Evolutionary conservation across 345 rosid genomes (phyloP).

Genomic region (Rhodamnia rubescens): DNA sequence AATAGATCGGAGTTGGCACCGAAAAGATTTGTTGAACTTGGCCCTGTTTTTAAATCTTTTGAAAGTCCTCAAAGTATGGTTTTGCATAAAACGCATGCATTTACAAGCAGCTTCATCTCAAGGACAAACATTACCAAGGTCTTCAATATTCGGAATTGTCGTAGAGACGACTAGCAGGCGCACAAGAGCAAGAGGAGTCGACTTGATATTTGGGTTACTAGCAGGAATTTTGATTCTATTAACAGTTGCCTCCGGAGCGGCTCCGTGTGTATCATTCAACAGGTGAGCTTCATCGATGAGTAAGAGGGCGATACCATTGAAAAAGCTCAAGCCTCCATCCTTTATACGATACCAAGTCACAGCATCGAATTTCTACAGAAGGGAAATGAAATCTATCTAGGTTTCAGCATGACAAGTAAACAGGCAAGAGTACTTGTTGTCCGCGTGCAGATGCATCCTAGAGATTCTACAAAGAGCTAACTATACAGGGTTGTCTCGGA

Average conservation of each 20-base stretch:
- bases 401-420: background rate
- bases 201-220: constrained; percentile 56
- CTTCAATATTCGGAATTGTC: constrained; percentile 87
- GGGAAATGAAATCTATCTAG: background rate
- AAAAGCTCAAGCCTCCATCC: constrained; percentile 91
- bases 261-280: constrained; percentile 90
- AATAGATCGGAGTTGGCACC: too few species aligned
- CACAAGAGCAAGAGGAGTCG: constrained; percentile 56
- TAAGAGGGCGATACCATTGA: constrained; percentile 78
- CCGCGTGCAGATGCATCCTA: background rate
- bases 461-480: background rate
- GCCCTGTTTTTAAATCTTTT: background rate
- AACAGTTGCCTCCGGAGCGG: constrained; percentile 86
- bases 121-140: constrained; percentile 48
- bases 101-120: background rate
- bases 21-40: background rate
- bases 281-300: constrained; percentile 94
- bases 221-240: constrained; percentile 89
- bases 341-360: constrained; percentile 76
- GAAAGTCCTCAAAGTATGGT: background rate
- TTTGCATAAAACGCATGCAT: background rate
- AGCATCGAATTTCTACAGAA: constrained; percentile 78
- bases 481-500: background rate
- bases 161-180: constrained; percentile 91
- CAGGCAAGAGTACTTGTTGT: background rate